Conservation (phyloP, 495 filamentous ascomycete species). For the Annulohypoxylon nitens region DNA sequence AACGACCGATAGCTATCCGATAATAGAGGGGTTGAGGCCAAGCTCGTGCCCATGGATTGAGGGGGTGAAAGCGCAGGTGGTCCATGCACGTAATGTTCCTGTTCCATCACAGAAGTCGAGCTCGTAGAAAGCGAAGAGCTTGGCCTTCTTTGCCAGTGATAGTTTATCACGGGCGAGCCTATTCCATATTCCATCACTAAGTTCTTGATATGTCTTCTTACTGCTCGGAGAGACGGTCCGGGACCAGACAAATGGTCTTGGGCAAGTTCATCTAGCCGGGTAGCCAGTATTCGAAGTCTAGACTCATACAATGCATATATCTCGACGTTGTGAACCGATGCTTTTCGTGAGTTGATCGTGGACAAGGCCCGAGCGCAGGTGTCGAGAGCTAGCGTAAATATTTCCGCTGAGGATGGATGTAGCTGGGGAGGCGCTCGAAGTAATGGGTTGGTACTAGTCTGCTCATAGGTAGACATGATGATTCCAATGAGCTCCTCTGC, state of each 20-base stretch:
- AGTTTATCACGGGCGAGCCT: background rate
- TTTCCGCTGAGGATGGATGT: slow-evolving; percentile 9
- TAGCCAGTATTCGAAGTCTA: background rate
- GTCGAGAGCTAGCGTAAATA: slow-evolving; percentile 8
- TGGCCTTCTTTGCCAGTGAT: slow-evolving; percentile 4
- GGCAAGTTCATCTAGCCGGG: slow-evolving; percentile 14
- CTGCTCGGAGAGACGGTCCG: background rate
- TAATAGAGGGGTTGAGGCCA: slow-evolving; percentile 4
- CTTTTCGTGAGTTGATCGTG: slow-evolving; percentile 7
- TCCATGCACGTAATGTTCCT: background rate
- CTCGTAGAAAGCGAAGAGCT: slow-evolving; percentile 13
- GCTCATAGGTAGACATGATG: background rate
- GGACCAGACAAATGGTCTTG: background rate
- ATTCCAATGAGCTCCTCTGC: slow-evolving; percentile 14
- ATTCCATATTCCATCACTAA: background rate
- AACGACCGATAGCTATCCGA: background rate
- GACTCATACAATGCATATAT: slow-evolving; percentile 8
- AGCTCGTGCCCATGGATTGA: background rate
- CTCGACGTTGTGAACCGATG: background rate
- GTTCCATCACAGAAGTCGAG: background rate
- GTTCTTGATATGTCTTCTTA: slow-evolving; percentile 8
- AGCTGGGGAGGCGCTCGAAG: background rate
- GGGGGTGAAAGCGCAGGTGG: slow-evolving; percentile 12
- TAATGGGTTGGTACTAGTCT: background rate
- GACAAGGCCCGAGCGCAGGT: slow-evolving; percentile 14